phyloP scores from a whole-genome alignment of 1,284 basidiomycete genomes.

The Mycena sp. region DNA sequence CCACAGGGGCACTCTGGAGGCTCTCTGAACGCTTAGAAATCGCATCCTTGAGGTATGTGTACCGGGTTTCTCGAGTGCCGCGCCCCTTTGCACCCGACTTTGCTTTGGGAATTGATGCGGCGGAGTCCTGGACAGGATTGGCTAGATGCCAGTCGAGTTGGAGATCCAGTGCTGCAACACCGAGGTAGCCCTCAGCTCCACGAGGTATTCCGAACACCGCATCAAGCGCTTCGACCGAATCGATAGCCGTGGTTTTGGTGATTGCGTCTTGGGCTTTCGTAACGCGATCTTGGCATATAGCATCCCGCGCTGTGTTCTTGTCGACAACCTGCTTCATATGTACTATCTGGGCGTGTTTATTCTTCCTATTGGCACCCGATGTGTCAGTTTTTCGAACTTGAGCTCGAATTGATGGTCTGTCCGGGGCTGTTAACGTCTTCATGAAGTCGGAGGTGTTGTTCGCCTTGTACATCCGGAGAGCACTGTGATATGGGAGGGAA shows the following conservation, averaged over 20 bases:
- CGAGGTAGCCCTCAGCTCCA: slow-evolving; percentile 17
- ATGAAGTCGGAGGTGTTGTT: slow-evolving; percentile 24
- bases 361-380: slow-evolving; percentile 8
- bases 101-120: slow-evolving; percentile 7
- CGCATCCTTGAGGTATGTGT: not conserved
- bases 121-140: not conserved
- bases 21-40: not conserved
- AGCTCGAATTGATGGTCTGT: slow-evolving; percentile 10
- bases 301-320: slow-evolving; percentile 9
- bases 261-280: not conserved
- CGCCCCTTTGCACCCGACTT: slow-evolving; percentile 9
- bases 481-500: slow-evolving; percentile 15
- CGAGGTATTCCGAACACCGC: not conserved
- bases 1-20: too few species aligned
- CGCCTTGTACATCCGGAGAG: slow-evolving; percentile 28
- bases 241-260: slow-evolving; percentile 7
- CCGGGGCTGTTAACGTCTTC: not conserved
- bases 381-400: slow-evolving; percentile 15
- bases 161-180: slow-evolving; percentile 13
- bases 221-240: slow-evolving; percentile 25
- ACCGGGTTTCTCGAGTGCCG: slow-evolving; percentile 1
- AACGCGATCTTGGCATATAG: slow-evolving; percentile 1
- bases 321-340: slow-evolving; percentile 18
- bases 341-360: slow-evolving; percentile 7
- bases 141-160: slow-evolving; percentile 27